Conservation (phyloP, 257 asterid species). For the Penstemon newberryi region DNA sequence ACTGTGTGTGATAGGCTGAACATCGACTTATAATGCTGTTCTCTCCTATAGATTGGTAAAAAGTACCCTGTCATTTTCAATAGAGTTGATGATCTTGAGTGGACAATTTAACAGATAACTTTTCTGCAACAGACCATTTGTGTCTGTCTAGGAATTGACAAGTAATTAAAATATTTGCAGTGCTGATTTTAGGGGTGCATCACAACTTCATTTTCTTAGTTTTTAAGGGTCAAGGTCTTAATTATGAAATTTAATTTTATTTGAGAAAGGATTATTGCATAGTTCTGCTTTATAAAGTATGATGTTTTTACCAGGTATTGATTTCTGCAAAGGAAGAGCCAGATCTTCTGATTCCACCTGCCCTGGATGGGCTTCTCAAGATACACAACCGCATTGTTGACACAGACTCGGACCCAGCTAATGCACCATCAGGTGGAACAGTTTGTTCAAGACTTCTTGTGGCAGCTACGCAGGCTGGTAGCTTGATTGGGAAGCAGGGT, state of each 20-base stretch:
- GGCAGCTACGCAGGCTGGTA: slow-evolving; percentile 91
- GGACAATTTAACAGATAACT: neutral
- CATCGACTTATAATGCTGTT: neutral
- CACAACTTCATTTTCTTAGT: neutral
- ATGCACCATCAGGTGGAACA: slow-evolving; percentile 49
- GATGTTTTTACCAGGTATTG: slow-evolving; percentile 54
- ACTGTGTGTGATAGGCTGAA: neutral
- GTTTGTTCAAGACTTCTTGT: slow-evolving; percentile 77
- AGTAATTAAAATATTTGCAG: neutral
- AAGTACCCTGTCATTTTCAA: neutral
- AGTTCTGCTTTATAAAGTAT: neutral
- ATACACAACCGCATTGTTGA: slow-evolving; percentile 77
- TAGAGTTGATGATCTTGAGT: neutral
- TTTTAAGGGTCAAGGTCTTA: slow-evolving; percentile 4
- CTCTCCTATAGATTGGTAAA: no score
- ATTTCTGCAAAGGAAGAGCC: slow-evolving; percentile 91
- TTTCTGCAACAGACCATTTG: neutral
- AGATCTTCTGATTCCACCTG: slow-evolving; percentile 72
- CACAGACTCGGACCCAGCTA: slow-evolving; percentile 54
- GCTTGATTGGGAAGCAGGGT: slow-evolving; percentile 95
- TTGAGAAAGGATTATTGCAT: slow-evolving; percentile 12
- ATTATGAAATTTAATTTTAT: neutral
- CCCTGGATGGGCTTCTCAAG: slow-evolving; percentile 80
- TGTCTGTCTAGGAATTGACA: neutral
- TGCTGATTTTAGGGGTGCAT: slow-evolving; percentile 9